A percentile compares a stretch with the other conserved stretches of the same genome.
phyloP scores from a whole-genome alignment of 352 stramenopile species.

The Phytophthora parvispora region DNA sequence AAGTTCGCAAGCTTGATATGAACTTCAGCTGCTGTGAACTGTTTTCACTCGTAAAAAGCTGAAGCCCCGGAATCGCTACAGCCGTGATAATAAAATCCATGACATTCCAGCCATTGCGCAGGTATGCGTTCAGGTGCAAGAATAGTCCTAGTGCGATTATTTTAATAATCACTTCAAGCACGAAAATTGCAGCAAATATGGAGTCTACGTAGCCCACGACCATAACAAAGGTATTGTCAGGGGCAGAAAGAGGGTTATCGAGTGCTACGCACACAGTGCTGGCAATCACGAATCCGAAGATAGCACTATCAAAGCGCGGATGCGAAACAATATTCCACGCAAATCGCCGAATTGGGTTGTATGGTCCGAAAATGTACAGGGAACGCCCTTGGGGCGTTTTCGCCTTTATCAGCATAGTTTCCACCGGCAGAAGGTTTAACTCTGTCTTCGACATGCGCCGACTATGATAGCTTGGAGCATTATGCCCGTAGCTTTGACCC shows the following conservation, averaged over 20 bases:
- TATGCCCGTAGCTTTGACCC: neutral
- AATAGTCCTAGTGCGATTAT: constrained; percentile 75
- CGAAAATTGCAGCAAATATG: constrained; percentile 75
- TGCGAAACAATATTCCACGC: constrained; percentile 56
- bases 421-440: neutral
- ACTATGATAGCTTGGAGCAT: neutral
- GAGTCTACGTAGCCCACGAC: constrained; percentile 60
- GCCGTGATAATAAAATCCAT: constrained; percentile 88
- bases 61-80: constrained; percentile 41
- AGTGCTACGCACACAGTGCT: constrained; percentile 76
- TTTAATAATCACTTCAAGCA: constrained; percentile 85
- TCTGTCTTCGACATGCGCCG: constrained; percentile 6
- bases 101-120: constrained; percentile 86
- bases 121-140: constrained; percentile 66
- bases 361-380: constrained; percentile 45
- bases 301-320: constrained; percentile 71
- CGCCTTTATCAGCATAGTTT: constrained; percentile 1
- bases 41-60: constrained; percentile 10
- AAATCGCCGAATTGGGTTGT: constrained; percentile 42
- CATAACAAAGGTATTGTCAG: constrained; percentile 29
- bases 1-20: constrained; percentile 63
- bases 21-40: constrained; percentile 34
- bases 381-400: constrained; percentile 34
- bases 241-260: constrained; percentile 76
- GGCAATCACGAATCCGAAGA: constrained; percentile 76